Base-by-base conservation (phyloP, 2,329 filamentous ascomycete species). In the Didymella sp. region DNA sequence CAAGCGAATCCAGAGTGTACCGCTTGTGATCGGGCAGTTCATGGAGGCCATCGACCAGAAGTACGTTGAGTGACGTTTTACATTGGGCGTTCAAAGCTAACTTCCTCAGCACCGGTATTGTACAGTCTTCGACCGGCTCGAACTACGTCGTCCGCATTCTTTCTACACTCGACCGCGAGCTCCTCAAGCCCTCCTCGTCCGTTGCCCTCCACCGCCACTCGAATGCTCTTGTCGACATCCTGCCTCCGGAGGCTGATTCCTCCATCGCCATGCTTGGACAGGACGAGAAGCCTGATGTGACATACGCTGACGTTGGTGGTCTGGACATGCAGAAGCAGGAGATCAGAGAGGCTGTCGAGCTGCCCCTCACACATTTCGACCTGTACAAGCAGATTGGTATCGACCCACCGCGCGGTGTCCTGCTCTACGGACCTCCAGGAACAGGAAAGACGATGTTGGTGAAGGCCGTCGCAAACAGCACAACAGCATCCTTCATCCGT, bases 11-110 rank as follows among this genome's bases (percentile, higher is more conserved):
- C 95, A 99, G 82, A 97, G 92, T 77, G 95, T 99, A 51, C 95
- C 95, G 25, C 81, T 99, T 61, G 95, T 99, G 62, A 99, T 99
- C 76, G 95, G 95, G 59, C 95, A 99, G 80, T 99, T 99, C 76
- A 99, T 99, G 95, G 95, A 99, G 80, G 95, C 95, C 53, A 99
- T 99, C 75, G 95, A 99, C 78, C 95, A 99, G 80, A 99, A 97
- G 92, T 96, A 84, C 77, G 85, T 49, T 15, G 40, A 42, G 17
- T 24, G 21, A 38, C 50, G 41, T 48, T 43, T 43, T 46, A 33
- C 46, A 13, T 13, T 21, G 6, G 17, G 15, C 8, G 43, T 33
- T 24, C 45, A 43, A 56, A 40, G 51, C 68, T 70, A 55, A 68
- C 55, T 22, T 56, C 40, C 41, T 21, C 72, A 96, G 92, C 79